These are phyloP conservation scores for Neoconidiobolus thromboides DNA, from an alignment of 371 early-diverging fungal species.

Conservation along the genomic window DNA sequence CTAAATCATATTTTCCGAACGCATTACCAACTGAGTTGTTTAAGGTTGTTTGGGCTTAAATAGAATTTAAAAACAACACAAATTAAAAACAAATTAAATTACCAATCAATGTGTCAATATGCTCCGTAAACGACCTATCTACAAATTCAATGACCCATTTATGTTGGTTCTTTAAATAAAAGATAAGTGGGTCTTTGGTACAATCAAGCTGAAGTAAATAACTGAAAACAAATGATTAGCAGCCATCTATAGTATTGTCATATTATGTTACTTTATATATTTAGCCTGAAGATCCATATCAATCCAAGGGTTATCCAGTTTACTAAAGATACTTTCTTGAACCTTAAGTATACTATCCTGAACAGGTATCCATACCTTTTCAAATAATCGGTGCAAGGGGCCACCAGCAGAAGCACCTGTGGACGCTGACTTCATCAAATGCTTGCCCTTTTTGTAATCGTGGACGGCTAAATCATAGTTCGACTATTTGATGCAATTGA, in stretches of 20 bases:
- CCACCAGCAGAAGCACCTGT: too few species aligned
- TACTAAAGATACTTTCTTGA: slow-evolving; percentile 46
- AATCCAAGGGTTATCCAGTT: slow-evolving; percentile 56
- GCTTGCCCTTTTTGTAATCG: slow-evolving; percentile 88
- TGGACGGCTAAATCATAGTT: slow-evolving; percentile 80
- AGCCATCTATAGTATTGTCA: neutral
- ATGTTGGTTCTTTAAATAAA: slow-evolving; percentile 73
- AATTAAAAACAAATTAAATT: neutral
- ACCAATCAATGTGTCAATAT: slow-evolving; percentile 24
- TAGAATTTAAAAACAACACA: neutral
- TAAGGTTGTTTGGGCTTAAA: neutral
- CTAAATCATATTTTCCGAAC: neutral
- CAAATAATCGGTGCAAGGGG: slow-evolving; percentile 47
- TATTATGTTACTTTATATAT: slow-evolving; percentile 42
- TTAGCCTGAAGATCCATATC: slow-evolving; percentile 80
- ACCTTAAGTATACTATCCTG: slow-evolving; percentile 31
- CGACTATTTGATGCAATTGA: slow-evolving; percentile 18
- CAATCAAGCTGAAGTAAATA: slow-evolving; percentile 64
- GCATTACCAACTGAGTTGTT: neutral
- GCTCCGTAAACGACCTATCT: slow-evolving; percentile 33
- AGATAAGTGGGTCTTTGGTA: slow-evolving; percentile 73
- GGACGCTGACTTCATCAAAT: slow-evolving; percentile 16
- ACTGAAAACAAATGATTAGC: slow-evolving; percentile 14
- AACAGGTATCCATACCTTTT: slow-evolving; percentile 85
- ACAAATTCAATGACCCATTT: slow-evolving; percentile 66